These are phyloP conservation scores for Aspergillus cejpii DNA, from an alignment of 2,329 filamentous ascomycete genomes.

Conservation along the genomic window DNA sequence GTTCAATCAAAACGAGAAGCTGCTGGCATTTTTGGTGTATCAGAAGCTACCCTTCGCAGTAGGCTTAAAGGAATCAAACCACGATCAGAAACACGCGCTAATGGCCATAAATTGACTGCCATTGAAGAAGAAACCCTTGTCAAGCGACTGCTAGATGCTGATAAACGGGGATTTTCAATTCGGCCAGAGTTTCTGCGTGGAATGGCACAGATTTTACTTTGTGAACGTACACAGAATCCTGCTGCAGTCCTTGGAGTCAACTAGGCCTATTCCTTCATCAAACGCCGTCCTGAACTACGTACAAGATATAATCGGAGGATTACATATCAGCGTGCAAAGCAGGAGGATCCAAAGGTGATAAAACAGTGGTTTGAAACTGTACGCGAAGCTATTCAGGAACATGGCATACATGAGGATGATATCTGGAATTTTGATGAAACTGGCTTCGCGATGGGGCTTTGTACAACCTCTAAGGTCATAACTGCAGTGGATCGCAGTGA, in stretches of 20 bases:
- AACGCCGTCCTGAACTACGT: not conserved
- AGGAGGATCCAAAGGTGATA: constrained; percentile 4
- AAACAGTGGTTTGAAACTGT: constrained; percentile 9
- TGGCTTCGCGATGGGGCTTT: constrained; percentile 11
- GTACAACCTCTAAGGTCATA: constrained; percentile 5
- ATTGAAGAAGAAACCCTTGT: constrained; percentile 1
- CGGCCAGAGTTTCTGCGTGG: not conserved
- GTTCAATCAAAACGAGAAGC: not conserved
- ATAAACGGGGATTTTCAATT: not conserved
- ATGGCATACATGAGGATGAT: constrained; percentile 10
- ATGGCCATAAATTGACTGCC: not conserved
- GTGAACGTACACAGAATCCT: not conserved
- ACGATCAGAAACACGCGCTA: not conserved
- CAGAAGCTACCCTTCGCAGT: not conserved
- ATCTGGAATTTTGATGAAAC: constrained; percentile 16
- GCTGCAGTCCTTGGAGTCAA: not conserved
- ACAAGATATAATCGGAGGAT: constrained; percentile 1
- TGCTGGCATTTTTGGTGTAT: not conserved
- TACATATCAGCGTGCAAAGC: constrained; percentile 3
- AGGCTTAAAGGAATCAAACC: not conserved
- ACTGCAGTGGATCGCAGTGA: not conserved
- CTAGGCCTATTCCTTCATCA: constrained; percentile 5
- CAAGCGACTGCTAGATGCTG: not conserved
- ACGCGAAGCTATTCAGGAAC: constrained; percentile 4
- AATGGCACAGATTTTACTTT: not conserved